A percentile compares a stretch with the other conserved stretches of the same genome.
These are phyloP conservation scores for Penicillium rolfsii DNA, from an alignment of 2,329 filamentous ascomycete species.

Conservation along the genomic window DNA sequence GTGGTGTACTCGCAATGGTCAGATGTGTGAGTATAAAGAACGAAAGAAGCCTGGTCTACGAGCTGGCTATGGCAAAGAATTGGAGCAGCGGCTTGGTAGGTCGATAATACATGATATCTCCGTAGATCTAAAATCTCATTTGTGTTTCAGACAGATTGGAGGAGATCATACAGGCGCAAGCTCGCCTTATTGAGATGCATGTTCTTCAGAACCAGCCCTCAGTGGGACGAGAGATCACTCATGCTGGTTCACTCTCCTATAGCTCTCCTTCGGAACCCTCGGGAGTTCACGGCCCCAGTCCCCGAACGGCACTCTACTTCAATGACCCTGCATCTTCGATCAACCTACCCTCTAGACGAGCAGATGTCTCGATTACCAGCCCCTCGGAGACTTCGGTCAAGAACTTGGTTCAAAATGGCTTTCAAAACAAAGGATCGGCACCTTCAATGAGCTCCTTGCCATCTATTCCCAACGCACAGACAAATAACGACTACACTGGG, in stretches of 20 bases:
- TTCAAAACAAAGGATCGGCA: slow-evolving; percentile 29
- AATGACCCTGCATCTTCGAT: slow-evolving; percentile 60
- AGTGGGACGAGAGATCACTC: slow-evolving; percentile 31
- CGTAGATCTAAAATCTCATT: neutral
- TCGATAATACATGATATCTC: neutral
- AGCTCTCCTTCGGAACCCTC: slow-evolving; percentile 57
- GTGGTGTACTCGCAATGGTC: slow-evolving; percentile 70
- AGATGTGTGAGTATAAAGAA: slow-evolving; percentile 69
- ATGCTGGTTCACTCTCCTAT: slow-evolving; percentile 36
- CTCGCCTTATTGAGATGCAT: slow-evolving; percentile 66
- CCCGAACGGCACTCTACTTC: slow-evolving; percentile 62
- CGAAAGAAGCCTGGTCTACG: slow-evolving; percentile 70
- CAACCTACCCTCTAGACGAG: slow-evolving; percentile 49
- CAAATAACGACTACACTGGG: slow-evolving; percentile 45
- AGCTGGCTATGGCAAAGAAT: slow-evolving; percentile 70
- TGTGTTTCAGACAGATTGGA: slow-evolving; percentile 63
- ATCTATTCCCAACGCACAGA: slow-evolving; percentile 28
- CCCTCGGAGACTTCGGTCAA: slow-evolving; percentile 41
- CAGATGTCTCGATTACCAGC: slow-evolving; percentile 48
- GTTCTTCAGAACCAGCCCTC: slow-evolving; percentile 47
- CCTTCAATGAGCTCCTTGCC: slow-evolving; percentile 28
- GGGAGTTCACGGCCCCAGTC: slow-evolving; percentile 58
- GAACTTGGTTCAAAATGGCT: slow-evolving; percentile 29
- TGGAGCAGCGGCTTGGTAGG: slow-evolving; percentile 67
- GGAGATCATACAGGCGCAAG: slow-evolving; percentile 66